Percentiles rank a stretch among this genome's conserved stretches.
Evolutionary conservation across 805 yeast genomes (phyloP).

Genomic region (Brettanomyces anomalus): DNA sequence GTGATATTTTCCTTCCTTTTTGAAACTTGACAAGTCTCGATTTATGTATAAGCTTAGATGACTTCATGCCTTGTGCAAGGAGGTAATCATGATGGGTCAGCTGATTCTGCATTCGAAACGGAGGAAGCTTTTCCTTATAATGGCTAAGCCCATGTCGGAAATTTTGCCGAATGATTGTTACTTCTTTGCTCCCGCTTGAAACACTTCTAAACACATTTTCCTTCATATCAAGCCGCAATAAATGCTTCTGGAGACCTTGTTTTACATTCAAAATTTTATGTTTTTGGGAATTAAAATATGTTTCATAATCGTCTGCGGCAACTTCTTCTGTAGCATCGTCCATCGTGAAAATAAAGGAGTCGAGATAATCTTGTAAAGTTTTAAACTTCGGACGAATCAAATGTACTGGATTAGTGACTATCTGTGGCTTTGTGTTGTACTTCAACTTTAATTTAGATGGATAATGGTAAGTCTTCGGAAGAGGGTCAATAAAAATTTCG

Average conservation of each 20-base stretch:
- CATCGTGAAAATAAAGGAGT: slow-evolving; percentile 49
- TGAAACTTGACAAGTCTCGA: slow-evolving; percentile 54
- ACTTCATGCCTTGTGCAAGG: slow-evolving; percentile 62
- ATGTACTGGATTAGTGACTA: slow-evolving; percentile 55
- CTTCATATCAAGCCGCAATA: slow-evolving; percentile 35
- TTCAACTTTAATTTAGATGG: slow-evolving; percentile 25
- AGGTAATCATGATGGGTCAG: slow-evolving; percentile 64
- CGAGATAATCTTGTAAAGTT: slow-evolving; percentile 34
- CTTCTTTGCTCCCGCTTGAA: slow-evolving; percentile 30
- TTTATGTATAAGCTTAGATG: slow-evolving; percentile 63
- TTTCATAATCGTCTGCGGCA: slow-evolving; percentile 48
- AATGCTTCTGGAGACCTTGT: slow-evolving; percentile 36
- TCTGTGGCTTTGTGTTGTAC: slow-evolving; percentile 33
- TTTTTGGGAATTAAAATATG: slow-evolving; percentile 45
- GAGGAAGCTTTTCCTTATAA: slow-evolving; percentile 30
- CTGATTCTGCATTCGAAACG: slow-evolving; percentile 28
- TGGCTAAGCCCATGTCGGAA: slow-evolving; percentile 20
- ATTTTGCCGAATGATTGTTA: slow-evolving; percentile 29
- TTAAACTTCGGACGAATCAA: slow-evolving; percentile 35
- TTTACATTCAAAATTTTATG: slow-evolving; percentile 33
- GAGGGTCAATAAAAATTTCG: slow-evolving; percentile 11
- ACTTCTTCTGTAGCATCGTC: slow-evolving; percentile 42
- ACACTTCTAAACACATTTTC: slow-evolving; percentile 38
- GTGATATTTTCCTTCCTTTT: slow-evolving; percentile 65
- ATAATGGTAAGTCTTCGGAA: slow-evolving; percentile 9